These are phyloP conservation scores for Coffea humblotiana DNA, from an alignment of 305 asterid genomes.

Conservation along the genomic window DNA sequence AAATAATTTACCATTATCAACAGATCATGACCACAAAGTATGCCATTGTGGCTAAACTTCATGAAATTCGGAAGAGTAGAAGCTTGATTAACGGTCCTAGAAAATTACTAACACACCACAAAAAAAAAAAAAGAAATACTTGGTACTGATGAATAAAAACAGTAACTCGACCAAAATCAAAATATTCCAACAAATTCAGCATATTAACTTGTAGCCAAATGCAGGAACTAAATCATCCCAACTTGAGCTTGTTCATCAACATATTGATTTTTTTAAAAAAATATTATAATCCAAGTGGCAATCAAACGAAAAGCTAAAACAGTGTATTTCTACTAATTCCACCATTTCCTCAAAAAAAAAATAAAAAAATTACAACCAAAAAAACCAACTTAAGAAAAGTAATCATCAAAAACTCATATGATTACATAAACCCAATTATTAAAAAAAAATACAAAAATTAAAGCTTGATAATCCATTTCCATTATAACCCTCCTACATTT, in stretches of 20 bases:
- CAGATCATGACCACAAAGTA: not conserved
- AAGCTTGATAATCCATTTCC: not conserved
- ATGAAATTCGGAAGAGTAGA: not conserved
- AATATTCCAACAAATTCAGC: not conserved
- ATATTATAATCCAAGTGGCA: not conserved
- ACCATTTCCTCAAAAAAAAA: not conserved
- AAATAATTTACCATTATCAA: not conserved
- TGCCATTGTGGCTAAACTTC: not conserved
- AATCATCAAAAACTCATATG: not conserved
- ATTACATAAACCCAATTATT: not conserved
- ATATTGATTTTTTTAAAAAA: not conserved
- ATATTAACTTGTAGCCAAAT: not conserved
- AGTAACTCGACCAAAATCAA: not conserved
- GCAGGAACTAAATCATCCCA: not conserved
- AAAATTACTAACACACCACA: not conserved
- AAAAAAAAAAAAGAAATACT: not conserved
- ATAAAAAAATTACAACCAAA: not conserved
- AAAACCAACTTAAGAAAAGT: not conserved
- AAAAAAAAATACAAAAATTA: not conserved
- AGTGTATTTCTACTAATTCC: not conserved
- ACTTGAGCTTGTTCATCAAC: not conserved
- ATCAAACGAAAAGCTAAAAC: not conserved
- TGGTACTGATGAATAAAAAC: not conserved
- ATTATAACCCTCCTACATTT: constrained; percentile 1
- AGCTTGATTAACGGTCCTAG: not conserved